Base-by-base conservation (phyloP, 1,139 yeast species). In the Lodderomyces oxycetoniae region DNA sequence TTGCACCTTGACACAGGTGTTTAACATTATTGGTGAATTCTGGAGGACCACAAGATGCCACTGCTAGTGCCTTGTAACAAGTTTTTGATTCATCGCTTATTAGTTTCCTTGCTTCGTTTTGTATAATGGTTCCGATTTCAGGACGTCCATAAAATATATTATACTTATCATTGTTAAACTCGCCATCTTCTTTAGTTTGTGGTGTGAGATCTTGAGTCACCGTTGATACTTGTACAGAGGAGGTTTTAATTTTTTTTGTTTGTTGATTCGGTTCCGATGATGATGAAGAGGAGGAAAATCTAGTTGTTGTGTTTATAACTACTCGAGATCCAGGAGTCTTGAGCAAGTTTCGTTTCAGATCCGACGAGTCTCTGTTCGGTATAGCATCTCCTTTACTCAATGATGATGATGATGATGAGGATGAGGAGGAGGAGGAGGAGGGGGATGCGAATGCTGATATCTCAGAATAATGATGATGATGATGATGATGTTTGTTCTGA, bases 31-130 rank as follows among this genome's bases (percentile, higher is more conserved):
- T 46, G 3, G 60, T 50, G 33, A 67, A 55, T 3, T 32, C 32
- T 3, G 38, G 45, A 4, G 70, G 65, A 1, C 74, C 74, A 53
- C 73, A 67, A 15, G 59, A 49, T 12, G 59, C 43, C 2, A 67
- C 62, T 0, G 71, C 70, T 37, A 66, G 25, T 2, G 59, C 46
- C 36, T 48, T 52, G 26, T 58, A 35, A 11, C 12, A 23, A 19
- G 25, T 20, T n/a, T 20, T 24, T 17, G 15, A 9, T 19, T 22
- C 31, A 10, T 29, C 23, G 6, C 5, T 19, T 9, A 26, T 11
- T 10, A 31, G 29, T 9, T 31, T 25, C 11, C 12, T 19, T 9
- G 37, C 19, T 15, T 38, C 34, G 14, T 24, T 12, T 30, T 34
- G 29, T 7, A 42, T 39, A 11, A 42, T 39, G 2, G 29, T n/a